A percentile compares a stretch with the other conserved stretches of the same genome.
phyloP scores from a whole-genome alignment of 768 basidiomycete species.

The Podaxis rugospora region DNA sequence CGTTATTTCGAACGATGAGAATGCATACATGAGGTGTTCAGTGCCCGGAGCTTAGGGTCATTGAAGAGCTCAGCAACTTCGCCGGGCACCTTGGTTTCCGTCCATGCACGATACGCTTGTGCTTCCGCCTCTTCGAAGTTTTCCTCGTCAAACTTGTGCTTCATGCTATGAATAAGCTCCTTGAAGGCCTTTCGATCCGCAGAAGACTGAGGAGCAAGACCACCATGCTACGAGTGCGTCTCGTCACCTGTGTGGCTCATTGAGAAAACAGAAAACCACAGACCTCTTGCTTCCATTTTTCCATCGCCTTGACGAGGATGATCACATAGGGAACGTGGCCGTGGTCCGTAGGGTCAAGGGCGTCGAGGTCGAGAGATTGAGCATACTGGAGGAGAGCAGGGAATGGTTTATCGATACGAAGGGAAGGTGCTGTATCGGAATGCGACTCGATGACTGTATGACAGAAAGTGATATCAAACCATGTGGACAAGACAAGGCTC shows the following conservation, averaged over 20 bases:
- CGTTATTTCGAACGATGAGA: neutral
- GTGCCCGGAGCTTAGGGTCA: constrained; percentile 41
- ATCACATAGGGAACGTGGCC: constrained; percentile 88
- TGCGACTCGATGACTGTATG: constrained; percentile 82
- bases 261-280: constrained; percentile 18
- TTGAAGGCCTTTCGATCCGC: constrained; percentile 82
- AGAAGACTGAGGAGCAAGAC: constrained; percentile 49
- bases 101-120: constrained; percentile 83
- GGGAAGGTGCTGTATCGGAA: constrained; percentile 65
- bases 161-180: constrained; percentile 52
- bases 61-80: constrained; percentile 64
- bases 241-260: neutral
- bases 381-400: constrained; percentile 75
- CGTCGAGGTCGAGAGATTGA: constrained; percentile 61
- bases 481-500: neutral
- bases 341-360: constrained; percentile 87
- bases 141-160: constrained; percentile 83
- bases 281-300: constrained; percentile 79
- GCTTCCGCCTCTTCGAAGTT: constrained; percentile 95
- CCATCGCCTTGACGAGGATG: constrained; percentile 78
- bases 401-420: constrained; percentile 90
- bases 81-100: constrained; percentile 52
- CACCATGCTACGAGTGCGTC: constrained; percentile 52
- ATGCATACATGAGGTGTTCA: constrained; percentile 3
- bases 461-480: neutral